Evolutionary conservation across 148 eudicot species (phyloP), one percentile per base, ranked within the genome.

Genomic region (Chenopodium album): DNA sequence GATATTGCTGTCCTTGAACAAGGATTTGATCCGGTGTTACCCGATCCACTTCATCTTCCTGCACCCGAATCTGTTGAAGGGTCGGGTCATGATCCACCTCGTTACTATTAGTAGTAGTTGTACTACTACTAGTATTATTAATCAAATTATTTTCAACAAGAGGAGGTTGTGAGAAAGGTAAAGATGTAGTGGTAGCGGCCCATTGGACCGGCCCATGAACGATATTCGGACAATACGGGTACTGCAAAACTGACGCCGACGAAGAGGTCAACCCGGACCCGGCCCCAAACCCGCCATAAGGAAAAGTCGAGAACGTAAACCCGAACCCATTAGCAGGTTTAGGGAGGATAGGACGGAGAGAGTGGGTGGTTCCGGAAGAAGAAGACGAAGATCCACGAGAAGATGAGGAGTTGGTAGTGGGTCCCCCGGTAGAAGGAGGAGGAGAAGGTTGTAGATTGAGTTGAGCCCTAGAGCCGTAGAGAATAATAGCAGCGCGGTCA

Each of bases 401-500:
- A 4, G 91, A 77, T n/a, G 89, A 44, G 0, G 83, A 52, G 0
- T 93, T 6, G 0, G 90, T 14, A 8, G 70, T 44, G 11, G 79
- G 13, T 22, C 63, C 63, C 2, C 75, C 1, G 7, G 5, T 6
- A 59, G 77, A 16, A 9, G 88, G 26, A 19, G 81, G 81, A 3
- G 76, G 66, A 0, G 90, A 82, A 1, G 94, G 91, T n/a, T 92
- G 95, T 13, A 95, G 87, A 22, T 95, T 95, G 26, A 95, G 94
- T 78, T 95, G 98, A 0, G 98, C 98, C 59, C 89, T 87, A 3
- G 95, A 79, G 0, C 98, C 98, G 71, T 95, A 90, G 1, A 95
- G 89, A 0, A 93, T 81, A 1, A 89, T 70, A 20, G 98, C 98
- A 10, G 98, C 98, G 3, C 97, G 95, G 88, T 95, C 98, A 44